A percentile compares a stretch with the other conserved stretches of the same genome.
Conservation (phyloP, 495 filamentous ascomycete species). For the Penicillium pulvis region DNA sequence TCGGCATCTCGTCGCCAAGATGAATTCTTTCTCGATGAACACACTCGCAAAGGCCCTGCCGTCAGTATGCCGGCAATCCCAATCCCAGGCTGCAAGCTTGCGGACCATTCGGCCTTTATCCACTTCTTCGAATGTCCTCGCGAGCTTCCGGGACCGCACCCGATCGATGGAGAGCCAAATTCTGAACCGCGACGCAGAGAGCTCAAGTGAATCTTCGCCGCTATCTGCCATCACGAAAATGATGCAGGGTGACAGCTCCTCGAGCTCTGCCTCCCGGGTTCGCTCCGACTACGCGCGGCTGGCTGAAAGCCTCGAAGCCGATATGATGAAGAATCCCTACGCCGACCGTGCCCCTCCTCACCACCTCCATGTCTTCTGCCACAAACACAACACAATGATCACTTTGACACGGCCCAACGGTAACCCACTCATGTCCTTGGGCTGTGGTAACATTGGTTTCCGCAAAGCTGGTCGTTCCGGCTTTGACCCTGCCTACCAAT, state of each 20-base stretch:
- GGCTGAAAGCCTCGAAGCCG: conserved; percentile 40
- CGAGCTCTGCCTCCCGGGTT: conserved; percentile 20
- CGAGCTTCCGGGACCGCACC: conserved; percentile 20
- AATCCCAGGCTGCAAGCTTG: conserved; percentile 20
- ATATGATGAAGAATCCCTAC: conserved; percentile 42
- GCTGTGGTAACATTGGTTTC: conserved; percentile 84
- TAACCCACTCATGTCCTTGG: conserved; percentile 71
- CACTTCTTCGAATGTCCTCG: conserved; percentile 22
- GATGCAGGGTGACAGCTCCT: conserved; percentile 30
- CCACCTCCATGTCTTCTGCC: conserved; percentile 82
- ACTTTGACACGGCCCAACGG: conserved; percentile 82
- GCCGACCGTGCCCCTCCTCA: conserved; percentile 56
- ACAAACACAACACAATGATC: conserved; percentile 92
- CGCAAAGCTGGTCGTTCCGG: conserved; percentile 72
- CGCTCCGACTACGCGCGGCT: conserved; percentile 34
- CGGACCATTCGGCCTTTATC: conserved; percentile 32
- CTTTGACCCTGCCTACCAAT: conserved; percentile 93
- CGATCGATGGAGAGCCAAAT: conserved; percentile 36
- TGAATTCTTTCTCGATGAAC: conserved; percentile 42
- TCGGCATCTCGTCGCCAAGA: conserved; percentile 23
- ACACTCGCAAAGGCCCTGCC: conserved; percentile 38
- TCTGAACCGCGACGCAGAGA: conserved; percentile 24
- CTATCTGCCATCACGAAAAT: conserved; percentile 36
- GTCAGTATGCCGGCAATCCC: conserved; percentile 36
- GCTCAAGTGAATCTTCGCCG: conserved; percentile 26